These are phyloP conservation scores for Herpetomonas muscarum DNA, from an alignment of 208 protist species.

Conservation along the genomic window DNA sequence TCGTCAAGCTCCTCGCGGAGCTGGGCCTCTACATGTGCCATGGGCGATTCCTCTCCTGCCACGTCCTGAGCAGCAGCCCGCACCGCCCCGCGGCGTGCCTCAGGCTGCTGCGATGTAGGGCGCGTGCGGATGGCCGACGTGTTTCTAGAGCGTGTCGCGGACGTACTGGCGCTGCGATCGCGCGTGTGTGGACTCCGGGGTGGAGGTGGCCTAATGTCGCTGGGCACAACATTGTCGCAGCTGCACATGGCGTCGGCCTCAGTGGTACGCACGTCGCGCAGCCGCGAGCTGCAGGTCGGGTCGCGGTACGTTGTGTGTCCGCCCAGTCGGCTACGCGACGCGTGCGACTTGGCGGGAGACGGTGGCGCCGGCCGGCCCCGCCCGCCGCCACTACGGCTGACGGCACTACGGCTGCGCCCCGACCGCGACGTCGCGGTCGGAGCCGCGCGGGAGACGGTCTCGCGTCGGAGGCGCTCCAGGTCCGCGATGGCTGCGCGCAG, in stretches of 20 bases:
- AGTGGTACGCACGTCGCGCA: conserved; percentile 68
- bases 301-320: conserved; percentile 51
- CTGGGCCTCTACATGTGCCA: conserved; percentile 58
- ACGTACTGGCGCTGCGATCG: not conserved
- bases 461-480: conserved; percentile 25
- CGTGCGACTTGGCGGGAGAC: conserved; percentile 1
- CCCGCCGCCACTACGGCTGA: not conserved
- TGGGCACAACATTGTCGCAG: conserved; percentile 3
- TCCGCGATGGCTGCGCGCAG: conserved; percentile 72
- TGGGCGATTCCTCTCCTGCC: conserved; percentile 13
- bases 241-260: conserved; percentile 19
- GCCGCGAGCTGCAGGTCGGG: conserved; percentile 80
- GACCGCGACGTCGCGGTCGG: not conserved
- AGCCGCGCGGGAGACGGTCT: not conserved
- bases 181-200: not conserved
- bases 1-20: conserved; percentile 60
- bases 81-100: not conserved
- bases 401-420: not conserved
- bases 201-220: not conserved
- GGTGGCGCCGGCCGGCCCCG: not conserved
- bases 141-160: not conserved
- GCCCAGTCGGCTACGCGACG: not conserved
- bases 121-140: conserved; percentile 7
- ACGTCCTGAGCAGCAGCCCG: not conserved
- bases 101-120: not conserved